phyloP scores from a whole-genome alignment of 768 basidiomycete genomes.

The Coprinopsis strossmayeri region DNA sequence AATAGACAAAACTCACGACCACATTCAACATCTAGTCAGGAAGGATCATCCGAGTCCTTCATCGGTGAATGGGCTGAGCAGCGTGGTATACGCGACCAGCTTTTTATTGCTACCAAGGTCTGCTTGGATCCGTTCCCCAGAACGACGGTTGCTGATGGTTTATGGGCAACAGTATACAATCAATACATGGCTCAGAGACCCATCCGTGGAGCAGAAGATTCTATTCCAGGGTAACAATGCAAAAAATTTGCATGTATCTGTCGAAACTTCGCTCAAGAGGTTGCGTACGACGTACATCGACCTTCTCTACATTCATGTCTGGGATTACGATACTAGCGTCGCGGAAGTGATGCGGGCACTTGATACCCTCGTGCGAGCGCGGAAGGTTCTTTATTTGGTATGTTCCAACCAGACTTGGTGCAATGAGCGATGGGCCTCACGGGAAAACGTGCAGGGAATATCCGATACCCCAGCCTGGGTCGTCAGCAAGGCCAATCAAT shows the following conservation, averaged over 20 bases:
- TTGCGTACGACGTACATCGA: slow-evolving; percentile 32
- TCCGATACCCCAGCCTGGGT: slow-evolving; percentile 44
- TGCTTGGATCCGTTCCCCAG: no score
- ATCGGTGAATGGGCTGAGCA: slow-evolving; percentile 45
- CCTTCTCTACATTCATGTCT: slow-evolving; percentile 35
- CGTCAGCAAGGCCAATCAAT: slow-evolving; percentile 41
- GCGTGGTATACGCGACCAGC: slow-evolving; percentile 37
- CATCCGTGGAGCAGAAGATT: slow-evolving; percentile 23
- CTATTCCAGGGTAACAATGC: slow-evolving; percentile 31
- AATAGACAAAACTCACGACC: no score
- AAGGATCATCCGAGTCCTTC: slow-evolving; percentile 44
- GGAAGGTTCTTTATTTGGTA: slow-evolving; percentile 44
- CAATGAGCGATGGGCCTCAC: not conserved
- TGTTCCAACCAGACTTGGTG: slow-evolving; percentile 5
- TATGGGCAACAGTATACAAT: slow-evolving; percentile 24
- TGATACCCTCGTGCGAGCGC: slow-evolving; percentile 40
- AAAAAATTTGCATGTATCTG: slow-evolving; percentile 32
- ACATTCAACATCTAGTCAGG: no score
- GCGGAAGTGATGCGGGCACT: slow-evolving; percentile 53
- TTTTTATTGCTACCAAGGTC: slow-evolving; percentile 44
- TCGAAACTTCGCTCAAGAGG: slow-evolving; percentile 35
- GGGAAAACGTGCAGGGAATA: slow-evolving; percentile 25
- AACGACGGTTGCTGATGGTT: no score
- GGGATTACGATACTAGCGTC: slow-evolving; percentile 46
- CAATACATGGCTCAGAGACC: slow-evolving; percentile 21